phyloP scores from a whole-genome alignment of 2,329 filamentous ascomycete species.

The Colletotrichum sp. region DNA sequence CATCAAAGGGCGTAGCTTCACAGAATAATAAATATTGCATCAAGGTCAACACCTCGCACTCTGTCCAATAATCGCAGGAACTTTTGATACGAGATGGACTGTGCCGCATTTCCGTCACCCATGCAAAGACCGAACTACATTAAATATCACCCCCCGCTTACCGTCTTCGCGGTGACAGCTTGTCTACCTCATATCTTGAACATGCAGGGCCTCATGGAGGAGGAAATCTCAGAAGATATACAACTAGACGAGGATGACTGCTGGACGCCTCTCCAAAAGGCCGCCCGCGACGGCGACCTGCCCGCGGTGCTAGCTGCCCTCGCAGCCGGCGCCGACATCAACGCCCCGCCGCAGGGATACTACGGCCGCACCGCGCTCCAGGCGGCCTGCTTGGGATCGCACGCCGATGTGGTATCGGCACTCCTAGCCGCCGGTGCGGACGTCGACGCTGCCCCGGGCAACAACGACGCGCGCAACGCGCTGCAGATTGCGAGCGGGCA shows the following conservation, averaged over 20 bases:
- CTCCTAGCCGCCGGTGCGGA: conserved; percentile 36
- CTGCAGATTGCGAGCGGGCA: conserved; percentile 40
- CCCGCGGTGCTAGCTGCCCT: conserved; percentile 28
- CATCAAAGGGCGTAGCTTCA: not conserved
- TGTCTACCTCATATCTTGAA: not conserved
- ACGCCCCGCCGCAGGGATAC: conserved; percentile 35
- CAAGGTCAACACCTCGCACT: not conserved
- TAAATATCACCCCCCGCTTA: not conserved
- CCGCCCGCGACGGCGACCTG: conserved; percentile 35
- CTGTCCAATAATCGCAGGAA: not conserved
- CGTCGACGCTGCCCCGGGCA: conserved; percentile 36
- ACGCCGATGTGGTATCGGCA: conserved; percentile 27
- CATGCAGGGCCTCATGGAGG: not conserved
- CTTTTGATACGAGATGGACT: not conserved
- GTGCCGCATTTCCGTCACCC: not conserved
- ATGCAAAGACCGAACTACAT: not conserved
- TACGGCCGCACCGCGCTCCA: conserved; percentile 42
- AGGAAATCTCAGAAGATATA: not conserved
- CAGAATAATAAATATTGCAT: not conserved
- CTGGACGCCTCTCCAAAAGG: conserved; percentile 40
- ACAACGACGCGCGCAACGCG: conserved; percentile 40
- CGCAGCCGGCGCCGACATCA: conserved; percentile 30
- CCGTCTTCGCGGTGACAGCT: not conserved
- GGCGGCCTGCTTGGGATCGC: conserved; percentile 34
- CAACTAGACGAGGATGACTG: conserved; percentile 27